A percentile compares a stretch with the other conserved stretches of the same genome.
phyloP scores from a whole-genome alignment of 352 stramenopile species.

The Pythium volutum region DNA sequence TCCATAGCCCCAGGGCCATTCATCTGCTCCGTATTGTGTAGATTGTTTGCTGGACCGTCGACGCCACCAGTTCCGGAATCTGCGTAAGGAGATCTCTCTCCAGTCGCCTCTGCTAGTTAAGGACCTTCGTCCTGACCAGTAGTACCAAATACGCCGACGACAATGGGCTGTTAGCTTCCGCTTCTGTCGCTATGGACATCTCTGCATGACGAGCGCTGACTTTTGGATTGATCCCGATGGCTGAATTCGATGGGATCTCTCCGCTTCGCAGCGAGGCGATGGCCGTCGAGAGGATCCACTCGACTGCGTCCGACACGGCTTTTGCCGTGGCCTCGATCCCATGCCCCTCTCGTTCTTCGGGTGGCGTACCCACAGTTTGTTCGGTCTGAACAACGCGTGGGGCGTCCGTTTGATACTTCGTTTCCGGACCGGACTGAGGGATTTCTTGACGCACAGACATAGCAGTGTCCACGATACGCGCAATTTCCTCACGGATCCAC shows the following conservation, averaged over 20 bases:
- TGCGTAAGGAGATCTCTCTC: not conserved
- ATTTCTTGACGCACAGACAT: not conserved
- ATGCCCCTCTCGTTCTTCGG: not conserved
- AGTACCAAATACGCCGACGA: not conserved
- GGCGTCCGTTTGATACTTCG: not conserved
- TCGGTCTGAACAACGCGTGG: not conserved
- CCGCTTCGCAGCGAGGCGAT: not conserved
- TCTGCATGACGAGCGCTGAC: not conserved
- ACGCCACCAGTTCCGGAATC: not conserved
- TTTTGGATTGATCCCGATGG: not conserved
- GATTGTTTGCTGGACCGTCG: not conserved
- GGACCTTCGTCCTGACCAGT: not conserved
- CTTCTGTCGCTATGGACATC: not conserved
- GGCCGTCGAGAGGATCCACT: not conserved
- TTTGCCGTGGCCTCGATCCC: not conserved
- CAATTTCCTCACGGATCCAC: slow-evolving; percentile 4
- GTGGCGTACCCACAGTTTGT: not conserved
- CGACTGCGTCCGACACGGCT: not conserved
- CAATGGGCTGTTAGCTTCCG: not conserved
- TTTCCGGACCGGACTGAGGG: not conserved
- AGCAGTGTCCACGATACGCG: not conserved
- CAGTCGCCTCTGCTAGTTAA: not conserved
- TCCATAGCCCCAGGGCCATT: not conserved
- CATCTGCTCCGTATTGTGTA: not conserved
- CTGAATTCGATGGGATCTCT: not conserved